phyloP scores from a whole-genome alignment of 495 filamentous ascomycete species.

The Lasiosphaeria hispida region DNA sequence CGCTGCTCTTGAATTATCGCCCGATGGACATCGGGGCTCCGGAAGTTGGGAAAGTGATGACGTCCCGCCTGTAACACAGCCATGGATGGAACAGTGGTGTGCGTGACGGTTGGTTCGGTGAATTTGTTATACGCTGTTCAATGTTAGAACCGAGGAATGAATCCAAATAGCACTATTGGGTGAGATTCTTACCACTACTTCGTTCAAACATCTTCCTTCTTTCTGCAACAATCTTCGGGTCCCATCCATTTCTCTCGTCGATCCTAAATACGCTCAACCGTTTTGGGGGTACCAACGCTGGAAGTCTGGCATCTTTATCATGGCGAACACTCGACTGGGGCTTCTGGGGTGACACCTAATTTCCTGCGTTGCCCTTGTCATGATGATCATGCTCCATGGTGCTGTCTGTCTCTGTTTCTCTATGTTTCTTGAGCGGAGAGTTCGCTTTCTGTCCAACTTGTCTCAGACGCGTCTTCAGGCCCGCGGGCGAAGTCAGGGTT shows the following conservation, averaged over 20 bases:
- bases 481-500: slow-evolving; percentile 1
- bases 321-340: not conserved
- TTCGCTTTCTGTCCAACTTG: not conserved
- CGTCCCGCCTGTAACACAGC: not conserved
- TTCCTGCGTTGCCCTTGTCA: not conserved
- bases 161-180: not conserved
- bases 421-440: not conserved
- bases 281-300: not conserved
- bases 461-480: not conserved
- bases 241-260: slow-evolving; percentile 18
- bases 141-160: not conserved
- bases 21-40: no score
- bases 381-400: not conserved
- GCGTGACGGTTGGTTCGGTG: not conserved
- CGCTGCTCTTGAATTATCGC: no score
- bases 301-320: not conserved
- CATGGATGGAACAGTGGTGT: slow-evolving; percentile 3
- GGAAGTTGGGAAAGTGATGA: not conserved
- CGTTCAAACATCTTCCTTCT: slow-evolving; percentile 36
- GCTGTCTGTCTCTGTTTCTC: not conserved
- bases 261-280: not conserved
- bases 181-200: slow-evolving; percentile 24
- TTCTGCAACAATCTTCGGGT: slow-evolving; percentile 30
- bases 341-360: slow-evolving; percentile 5
- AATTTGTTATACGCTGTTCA: slow-evolving; percentile 12